Evolutionary conservation across 2,329 filamentous ascomycete species (phyloP).

Genomic region (Trichocomaceae sp.): DNA sequence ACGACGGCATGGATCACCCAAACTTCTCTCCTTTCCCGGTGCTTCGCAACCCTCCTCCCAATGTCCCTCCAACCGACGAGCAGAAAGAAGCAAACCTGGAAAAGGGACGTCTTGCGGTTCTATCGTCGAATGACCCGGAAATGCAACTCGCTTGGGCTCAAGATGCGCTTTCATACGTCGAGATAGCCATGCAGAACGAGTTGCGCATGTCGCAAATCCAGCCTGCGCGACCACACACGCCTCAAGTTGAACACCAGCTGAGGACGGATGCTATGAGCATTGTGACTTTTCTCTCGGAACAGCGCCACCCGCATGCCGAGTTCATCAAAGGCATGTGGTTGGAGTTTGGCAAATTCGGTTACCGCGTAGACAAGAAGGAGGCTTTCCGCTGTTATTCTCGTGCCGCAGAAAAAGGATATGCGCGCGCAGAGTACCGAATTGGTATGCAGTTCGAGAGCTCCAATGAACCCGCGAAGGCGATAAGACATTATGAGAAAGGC

Average conservation of each 20-base stretch:
- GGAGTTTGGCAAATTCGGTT: constrained; percentile 94
- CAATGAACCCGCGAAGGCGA: constrained; percentile 83
- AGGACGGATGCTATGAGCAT: constrained; percentile 86
- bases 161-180: constrained; percentile 82
- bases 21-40: constrained; percentile 90
- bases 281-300: constrained; percentile 79
- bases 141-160: constrained; percentile 97
- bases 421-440: constrained; percentile 88
- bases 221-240: constrained; percentile 65
- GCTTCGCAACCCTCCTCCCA: constrained; percentile 68
- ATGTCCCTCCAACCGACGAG: constrained; percentile 88
- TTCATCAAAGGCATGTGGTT: constrained; percentile 96
- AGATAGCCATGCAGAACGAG: constrained; percentile 72
- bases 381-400: constrained; percentile 80
- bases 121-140: constrained; percentile 89
- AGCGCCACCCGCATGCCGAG: constrained; percentile 86
- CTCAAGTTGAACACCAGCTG: constrained; percentile 81
- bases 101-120: constrained; percentile 71
- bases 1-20: constrained; percentile 51
- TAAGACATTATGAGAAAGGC: constrained; percentile 82
- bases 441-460: constrained; percentile 97
- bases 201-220: constrained; percentile 56
- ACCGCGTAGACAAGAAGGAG: constrained; percentile 86
- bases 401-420: constrained; percentile 79
- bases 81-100: constrained; percentile 88